Evolutionary conservation across 2,329 filamentous ascomycete species (phyloP).

Genomic region (Exophiala xenobiotica): DNA sequence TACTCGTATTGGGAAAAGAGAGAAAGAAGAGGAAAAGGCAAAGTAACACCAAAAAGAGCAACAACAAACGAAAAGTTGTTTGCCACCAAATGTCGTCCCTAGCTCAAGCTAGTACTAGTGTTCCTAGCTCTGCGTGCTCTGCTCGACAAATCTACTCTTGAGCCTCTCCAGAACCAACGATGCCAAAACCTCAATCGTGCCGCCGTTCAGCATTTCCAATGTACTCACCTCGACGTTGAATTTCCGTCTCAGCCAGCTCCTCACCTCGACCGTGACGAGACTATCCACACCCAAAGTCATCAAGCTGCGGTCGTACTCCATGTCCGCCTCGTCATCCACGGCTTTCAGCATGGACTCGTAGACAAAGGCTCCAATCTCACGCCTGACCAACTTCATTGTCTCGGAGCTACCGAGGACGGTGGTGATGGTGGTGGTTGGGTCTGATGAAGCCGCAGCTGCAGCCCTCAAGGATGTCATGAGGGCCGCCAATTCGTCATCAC

Average conservation of each 20-base stretch:
- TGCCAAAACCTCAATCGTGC: too few species aligned
- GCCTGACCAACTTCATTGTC: neutral
- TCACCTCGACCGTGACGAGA: neutral
- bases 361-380: neutral
- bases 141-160: too few species aligned
- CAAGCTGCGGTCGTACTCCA: neutral
- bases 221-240: neutral
- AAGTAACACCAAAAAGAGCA: too few species aligned
- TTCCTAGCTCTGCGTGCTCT: too few species aligned
- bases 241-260: neutral
- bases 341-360: neutral
- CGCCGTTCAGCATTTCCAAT: neutral
- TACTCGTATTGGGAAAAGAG: too few species aligned
- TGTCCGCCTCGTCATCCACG: neutral
- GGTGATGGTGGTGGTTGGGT: too few species aligned
- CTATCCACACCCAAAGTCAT: neutral
- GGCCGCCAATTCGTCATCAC: neutral
- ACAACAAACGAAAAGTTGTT: too few species aligned
- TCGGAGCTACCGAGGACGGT: too few species aligned
- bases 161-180: too few species aligned
- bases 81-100: too few species aligned
- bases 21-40: too few species aligned
- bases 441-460: neutral
- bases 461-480: neutral
- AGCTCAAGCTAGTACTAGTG: too few species aligned